These are phyloP conservation scores for Platanthera guangdongensis DNA, from an alignment of 106 monocot species.

Conservation along the genomic window DNA sequence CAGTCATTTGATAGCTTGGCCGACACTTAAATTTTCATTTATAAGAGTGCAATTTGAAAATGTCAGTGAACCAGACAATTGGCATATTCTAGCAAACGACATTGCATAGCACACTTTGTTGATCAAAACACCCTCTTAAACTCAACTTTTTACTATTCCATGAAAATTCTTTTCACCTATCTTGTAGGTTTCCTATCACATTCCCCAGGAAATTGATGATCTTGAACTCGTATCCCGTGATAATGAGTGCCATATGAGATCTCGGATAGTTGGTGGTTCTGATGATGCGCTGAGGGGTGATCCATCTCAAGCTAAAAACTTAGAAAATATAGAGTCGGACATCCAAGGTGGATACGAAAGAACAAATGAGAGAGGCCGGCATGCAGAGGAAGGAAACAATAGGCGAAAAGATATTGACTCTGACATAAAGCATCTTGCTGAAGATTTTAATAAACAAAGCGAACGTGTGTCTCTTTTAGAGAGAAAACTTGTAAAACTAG, in stretches of 20 bases:
- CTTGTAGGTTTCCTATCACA: neutral
- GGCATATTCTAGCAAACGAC: no score
- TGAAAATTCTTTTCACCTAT: neutral
- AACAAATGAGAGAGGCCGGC: neutral
- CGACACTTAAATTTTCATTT: no score
- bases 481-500: conserved; percentile 3
- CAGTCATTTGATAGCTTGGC: no score
- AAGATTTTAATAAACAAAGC: neutral
- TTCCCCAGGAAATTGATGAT: neutral
- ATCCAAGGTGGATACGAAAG: neutral
- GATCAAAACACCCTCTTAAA: neutral
- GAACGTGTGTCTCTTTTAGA: neutral
- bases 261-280: neutral
- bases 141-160: neutral
- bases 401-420: neutral
- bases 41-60: no score
- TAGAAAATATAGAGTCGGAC: neutral
- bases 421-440: neutral
- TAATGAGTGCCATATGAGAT: neutral
- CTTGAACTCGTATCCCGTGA: conserved; percentile 1
- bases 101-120: no score
- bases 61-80: no score
- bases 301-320: neutral
- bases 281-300: neutral
- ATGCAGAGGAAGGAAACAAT: neutral